phyloP scores from a whole-genome alignment of 2,329 filamentous ascomycete species.

The Tolypocladium paradoxum region DNA sequence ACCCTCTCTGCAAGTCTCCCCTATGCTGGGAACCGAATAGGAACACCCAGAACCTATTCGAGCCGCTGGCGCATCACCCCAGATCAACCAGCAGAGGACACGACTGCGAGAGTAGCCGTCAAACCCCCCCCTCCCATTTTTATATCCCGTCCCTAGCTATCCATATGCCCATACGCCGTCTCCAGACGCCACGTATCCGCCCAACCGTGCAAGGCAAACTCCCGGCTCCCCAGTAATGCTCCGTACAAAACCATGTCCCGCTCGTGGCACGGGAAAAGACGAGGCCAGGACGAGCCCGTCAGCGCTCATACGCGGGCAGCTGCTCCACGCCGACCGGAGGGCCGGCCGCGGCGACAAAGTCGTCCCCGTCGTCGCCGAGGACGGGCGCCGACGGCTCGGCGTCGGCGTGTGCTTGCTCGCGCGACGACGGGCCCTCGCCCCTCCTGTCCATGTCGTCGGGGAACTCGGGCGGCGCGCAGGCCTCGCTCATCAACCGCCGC shows the following conservation, averaged over 20 bases:
- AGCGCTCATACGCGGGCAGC: conserved; percentile 28
- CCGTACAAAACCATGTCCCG: neutral
- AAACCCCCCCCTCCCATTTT: neutral
- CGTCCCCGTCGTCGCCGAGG: conserved; percentile 43
- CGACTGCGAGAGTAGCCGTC: no score
- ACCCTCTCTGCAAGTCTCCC: no score
- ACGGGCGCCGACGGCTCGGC: conserved; percentile 45
- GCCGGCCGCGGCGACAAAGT: conserved; percentile 20
- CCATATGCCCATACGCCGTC: neutral
- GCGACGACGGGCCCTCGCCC: conserved; percentile 17
- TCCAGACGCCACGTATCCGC: neutral
- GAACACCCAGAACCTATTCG: no score
- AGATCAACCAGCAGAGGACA: no score
- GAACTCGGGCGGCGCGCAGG: conserved; percentile 51
- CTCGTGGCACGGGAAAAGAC: neutral
- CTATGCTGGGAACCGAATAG: no score
- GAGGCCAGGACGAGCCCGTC: conserved; percentile 3
- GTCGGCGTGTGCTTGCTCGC: conserved; percentile 9
- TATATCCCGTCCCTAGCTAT: neutral
- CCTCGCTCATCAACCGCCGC: conserved; percentile 49
- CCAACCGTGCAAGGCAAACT: neutral
- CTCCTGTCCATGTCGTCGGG: conserved; percentile 38
- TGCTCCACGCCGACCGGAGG: conserved; percentile 19
- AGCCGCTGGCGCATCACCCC: no score
- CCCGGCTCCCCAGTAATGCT: neutral